Evolutionary conservation across 129 eudicot genomes (phyloP), one percentile per base, ranked within the genome.

Genomic region (Calendula officinalis): DNA sequence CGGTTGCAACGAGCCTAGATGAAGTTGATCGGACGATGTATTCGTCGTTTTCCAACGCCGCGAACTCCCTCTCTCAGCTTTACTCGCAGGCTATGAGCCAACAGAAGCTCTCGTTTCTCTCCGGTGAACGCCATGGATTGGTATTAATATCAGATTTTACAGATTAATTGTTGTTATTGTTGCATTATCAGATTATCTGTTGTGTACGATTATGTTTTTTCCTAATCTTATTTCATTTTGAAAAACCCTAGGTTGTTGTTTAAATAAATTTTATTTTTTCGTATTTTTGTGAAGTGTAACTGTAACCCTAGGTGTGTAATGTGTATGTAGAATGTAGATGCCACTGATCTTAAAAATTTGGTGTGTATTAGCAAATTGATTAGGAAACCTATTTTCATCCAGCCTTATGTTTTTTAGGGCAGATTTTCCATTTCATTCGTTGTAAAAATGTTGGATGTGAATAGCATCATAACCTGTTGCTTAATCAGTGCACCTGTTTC

Each of bases 11-110:
- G 7, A 58, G 80, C 66, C 75, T 83, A 0, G 88, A 83, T 34
- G 88, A 83, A 77, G 88, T 83, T 42, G 88, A 83, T 79, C 76
- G 88, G 62, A 78, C 84, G 58, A 75, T 83, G 82, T 83, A 83
- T 62, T 38, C 84, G 14, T 41, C 79, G 2, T 83, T 83, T 16
- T 75, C 77, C 70, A 68, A 79, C 80, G 88, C 84, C 1, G 89
- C 89, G 8, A 83, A 79, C 41, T 83, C 85, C 16, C 72, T 83
- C 16, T 83, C 89, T 14, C 89, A 76, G 80, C 85, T 83, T 58
- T 83, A 83, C 64, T 76, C 89, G 1, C 85, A 79, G 41, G 70
- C 82, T 34, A 73, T 76, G 73, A 69, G 64, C 66, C 85, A 79
- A 13, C 85, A 83, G 48, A 73, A 65, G 44, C 80, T 83, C 15